Evolutionary conservation across 306 rosid species (phyloP).

Genomic region (Sindora glabra): DNA sequence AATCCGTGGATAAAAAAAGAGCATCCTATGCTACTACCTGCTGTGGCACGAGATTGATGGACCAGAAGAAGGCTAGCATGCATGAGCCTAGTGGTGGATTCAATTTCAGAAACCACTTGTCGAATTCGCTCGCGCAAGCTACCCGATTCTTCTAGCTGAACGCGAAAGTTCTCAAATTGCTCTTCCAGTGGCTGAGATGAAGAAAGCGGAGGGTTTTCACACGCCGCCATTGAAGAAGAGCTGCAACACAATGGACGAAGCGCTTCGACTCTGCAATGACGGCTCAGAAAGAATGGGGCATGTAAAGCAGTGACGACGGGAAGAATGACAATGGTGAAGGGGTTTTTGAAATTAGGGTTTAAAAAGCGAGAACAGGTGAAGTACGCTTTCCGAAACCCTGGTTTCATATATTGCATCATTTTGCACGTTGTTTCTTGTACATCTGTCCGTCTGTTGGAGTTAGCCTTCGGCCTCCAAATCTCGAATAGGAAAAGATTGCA

Average conservation of each 20-base stretch:
- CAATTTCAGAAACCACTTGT: conserved; percentile 63
- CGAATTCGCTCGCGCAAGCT: conserved; percentile 71
- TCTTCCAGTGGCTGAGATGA: conserved; percentile 44
- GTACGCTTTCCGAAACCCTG: conserved; percentile 55
- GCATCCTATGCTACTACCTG: conserved; percentile 36
- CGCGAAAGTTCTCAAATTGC: conserved; percentile 66
- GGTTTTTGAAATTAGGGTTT: conserved; percentile 33
- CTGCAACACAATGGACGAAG: conserved; percentile 15
- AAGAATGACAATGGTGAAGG: conserved; percentile 1
- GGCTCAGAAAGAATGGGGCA: neutral
- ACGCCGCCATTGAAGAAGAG: conserved; percentile 42
- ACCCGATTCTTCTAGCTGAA: conserved; percentile 68
- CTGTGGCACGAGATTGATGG: conserved; percentile 78
- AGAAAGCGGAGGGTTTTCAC: conserved; percentile 24
- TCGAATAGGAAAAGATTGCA: too few relatives aligned
- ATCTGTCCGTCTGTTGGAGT: too few relatives aligned
- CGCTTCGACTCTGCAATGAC: conserved; percentile 5
- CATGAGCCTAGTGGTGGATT: conserved; percentile 64
- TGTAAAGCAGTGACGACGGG: neutral
- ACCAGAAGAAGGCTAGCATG: conserved; percentile 71
- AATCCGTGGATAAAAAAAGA: too few relatives aligned
- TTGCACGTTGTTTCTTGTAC: neutral
- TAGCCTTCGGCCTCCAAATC: too few relatives aligned
- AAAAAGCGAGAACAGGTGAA: conserved; percentile 26
- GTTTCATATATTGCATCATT: conserved; percentile 37